phyloP scores from a whole-genome alignment of 208 protist genomes.

The Crithidia sp. region DNA sequence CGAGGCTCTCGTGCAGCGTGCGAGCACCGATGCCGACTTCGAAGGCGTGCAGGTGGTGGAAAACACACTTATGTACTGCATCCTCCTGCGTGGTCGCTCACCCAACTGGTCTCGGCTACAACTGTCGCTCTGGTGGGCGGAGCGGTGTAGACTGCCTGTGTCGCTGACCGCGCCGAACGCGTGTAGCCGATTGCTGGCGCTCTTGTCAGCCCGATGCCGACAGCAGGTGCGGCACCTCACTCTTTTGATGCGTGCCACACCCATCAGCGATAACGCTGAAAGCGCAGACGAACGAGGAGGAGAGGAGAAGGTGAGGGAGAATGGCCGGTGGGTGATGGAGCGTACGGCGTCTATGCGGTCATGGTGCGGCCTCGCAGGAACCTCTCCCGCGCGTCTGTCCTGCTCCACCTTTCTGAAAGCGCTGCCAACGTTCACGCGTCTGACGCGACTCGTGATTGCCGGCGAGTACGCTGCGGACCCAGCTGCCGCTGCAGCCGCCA shows the following conservation, averaged over 20 bases:
- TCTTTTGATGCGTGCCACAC: neutral
- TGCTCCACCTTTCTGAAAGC: constrained; percentile 15
- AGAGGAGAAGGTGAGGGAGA: neutral
- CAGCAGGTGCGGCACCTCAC: constrained; percentile 6
- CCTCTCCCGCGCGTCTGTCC: constrained; percentile 2
- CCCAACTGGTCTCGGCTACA: neutral
- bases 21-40: constrained; percentile 2
- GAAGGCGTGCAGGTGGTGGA: constrained; percentile 14
- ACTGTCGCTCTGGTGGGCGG: constrained; percentile 12
- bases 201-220: constrained; percentile 1
- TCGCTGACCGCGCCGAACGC: constrained; percentile 11
- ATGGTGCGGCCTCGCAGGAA: neutral
- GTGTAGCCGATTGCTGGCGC: constrained; percentile 9
- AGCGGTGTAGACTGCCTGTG: constrained; percentile 12
- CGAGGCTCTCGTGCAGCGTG: neutral
- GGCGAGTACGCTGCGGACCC: constrained; percentile 14
- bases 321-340: neutral
- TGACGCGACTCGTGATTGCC: neutral
- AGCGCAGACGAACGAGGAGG: neutral
- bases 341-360: neutral
- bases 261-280: constrained; percentile 4
- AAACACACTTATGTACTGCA: constrained; percentile 7
- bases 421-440: constrained; percentile 6
- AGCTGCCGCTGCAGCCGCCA: neutral
- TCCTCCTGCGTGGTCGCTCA: neutral